phyloP scores from a whole-genome alignment of 2,329 filamentous ascomycete genomes.

The Malbranchea cinnamomea region DNA sequence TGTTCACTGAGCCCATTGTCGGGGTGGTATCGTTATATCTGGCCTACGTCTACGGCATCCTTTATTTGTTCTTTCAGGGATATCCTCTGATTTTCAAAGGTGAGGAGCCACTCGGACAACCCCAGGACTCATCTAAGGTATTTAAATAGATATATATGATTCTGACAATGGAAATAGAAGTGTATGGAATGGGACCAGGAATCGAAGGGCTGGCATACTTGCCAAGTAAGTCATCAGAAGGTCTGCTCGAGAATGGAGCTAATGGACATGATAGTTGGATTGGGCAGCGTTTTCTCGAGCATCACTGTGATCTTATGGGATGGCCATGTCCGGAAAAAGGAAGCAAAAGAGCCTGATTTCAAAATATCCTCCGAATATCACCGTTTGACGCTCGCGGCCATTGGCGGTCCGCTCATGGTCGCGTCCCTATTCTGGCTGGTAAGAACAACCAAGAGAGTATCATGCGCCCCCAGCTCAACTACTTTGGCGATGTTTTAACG shows the following conservation, averaged over 20 bases:
- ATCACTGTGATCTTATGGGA: slow-evolving; percentile 6
- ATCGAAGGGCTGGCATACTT: slow-evolving; percentile 7
- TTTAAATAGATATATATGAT: neutral
- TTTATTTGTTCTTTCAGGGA: slow-evolving; percentile 6
- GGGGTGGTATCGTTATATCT: slow-evolving; percentile 12
- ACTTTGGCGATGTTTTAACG: neutral
- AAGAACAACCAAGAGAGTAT: neutral
- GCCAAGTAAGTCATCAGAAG: slow-evolving; percentile 5
- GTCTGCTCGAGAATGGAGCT: neutral
- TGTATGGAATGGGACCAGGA: slow-evolving; percentile 8
- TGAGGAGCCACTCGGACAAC: neutral
- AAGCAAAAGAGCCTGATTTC: slow-evolving; percentile 1
- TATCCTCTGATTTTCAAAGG: slow-evolving; percentile 7
- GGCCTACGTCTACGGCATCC: slow-evolving; percentile 12
- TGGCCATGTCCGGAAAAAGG: neutral
- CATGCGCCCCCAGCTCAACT: neutral
- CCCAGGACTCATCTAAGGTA: neutral
- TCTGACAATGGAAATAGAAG: slow-evolving; percentile 1
- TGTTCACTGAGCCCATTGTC: slow-evolving; percentile 13
- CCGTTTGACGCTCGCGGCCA: slow-evolving; percentile 53
- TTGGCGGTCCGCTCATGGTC: slow-evolving; percentile 48
- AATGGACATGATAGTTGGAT: slow-evolving; percentile 3
- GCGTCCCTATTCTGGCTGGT: slow-evolving; percentile 38
- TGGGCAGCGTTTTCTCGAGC: slow-evolving; percentile 4
- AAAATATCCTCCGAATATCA: slow-evolving; percentile 31